Evolutionary conservation across 371 early-diverging fungal genomes (phyloP).

Genomic region (Mucor mucedo): DNA sequence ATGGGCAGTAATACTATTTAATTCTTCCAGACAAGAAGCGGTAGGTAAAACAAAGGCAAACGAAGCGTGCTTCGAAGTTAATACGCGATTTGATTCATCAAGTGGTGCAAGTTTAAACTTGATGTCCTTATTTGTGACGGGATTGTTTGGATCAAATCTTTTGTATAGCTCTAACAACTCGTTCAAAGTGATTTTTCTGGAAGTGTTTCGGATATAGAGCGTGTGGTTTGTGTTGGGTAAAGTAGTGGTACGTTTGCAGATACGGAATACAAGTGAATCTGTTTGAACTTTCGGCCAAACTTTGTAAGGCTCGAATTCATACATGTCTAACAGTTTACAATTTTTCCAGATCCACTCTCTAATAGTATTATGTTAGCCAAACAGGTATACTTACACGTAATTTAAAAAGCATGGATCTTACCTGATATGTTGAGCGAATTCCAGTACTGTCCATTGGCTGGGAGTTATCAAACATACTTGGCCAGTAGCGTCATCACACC

Average conservation of each 20-base stretch:
- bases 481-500: conserved; percentile 43
- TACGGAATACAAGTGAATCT: conserved; percentile 66
- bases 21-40: conserved; percentile 44
- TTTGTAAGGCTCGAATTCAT: conserved; percentile 71
- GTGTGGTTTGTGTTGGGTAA: conserved; percentile 20
- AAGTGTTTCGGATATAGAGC: conserved; percentile 22
- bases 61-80: conserved; percentile 38
- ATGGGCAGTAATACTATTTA: conserved; percentile 42
- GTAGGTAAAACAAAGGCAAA: conserved; percentile 55
- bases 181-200: conserved; percentile 6
- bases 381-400: no score
- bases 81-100: neutral
- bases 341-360: conserved; percentile 66
- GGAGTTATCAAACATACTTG: conserved; percentile 57
- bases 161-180: conserved; percentile 14
- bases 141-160: conserved; percentile 5
- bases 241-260: conserved; percentile 41
- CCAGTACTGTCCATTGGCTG: conserved; percentile 69
- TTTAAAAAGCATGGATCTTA: conserved; percentile 10
- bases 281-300: conserved; percentile 72
- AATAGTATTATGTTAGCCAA: neutral
- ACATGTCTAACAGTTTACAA: conserved; percentile 59
- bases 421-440: conserved; percentile 64
- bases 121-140: conserved; percentile 11
- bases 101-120: conserved; percentile 15